Evolutionary conservation across 2,329 filamentous ascomycete species (phyloP).

Genomic region (Paraphoma chrysanthemicola): DNA sequence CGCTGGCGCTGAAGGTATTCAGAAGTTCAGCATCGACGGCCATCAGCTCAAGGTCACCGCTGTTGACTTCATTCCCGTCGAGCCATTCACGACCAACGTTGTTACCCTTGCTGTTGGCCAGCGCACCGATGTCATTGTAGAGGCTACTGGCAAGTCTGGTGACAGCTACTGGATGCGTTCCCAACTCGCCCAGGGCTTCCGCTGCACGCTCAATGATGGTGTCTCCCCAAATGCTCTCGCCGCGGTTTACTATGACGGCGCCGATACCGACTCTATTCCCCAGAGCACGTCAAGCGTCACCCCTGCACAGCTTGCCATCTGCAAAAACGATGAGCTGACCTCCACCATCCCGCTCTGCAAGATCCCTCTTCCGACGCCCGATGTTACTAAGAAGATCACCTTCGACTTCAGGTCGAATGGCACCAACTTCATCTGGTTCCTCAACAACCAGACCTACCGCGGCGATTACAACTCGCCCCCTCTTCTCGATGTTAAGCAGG

Average conservation of each 20-base stretch:
- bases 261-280: constrained; percentile 60
- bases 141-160: constrained; percentile 33
- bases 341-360: constrained; percentile 27
- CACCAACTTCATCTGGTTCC: constrained; percentile 32
- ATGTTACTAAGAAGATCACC: constrained; percentile 22
- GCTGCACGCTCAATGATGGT: constrained; percentile 20
- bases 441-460: constrained; percentile 33
- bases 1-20: constrained; percentile 44
- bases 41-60: constrained; percentile 52
- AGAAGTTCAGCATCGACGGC: constrained; percentile 52
- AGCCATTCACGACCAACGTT: constrained; percentile 48
- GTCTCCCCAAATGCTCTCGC: constrained; percentile 50
- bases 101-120: constrained; percentile 51
- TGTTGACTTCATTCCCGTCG: constrained; percentile 50
- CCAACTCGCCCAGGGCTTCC: constrained; percentile 23
- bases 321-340: constrained; percentile 22
- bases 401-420: constrained; percentile 33
- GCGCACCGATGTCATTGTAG: constrained; percentile 45
- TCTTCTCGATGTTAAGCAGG: constrained; percentile 23
- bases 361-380: constrained; percentile 26
- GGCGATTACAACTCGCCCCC: constrained; percentile 33
- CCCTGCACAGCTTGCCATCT: constrained; percentile 20
- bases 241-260: constrained; percentile 69
- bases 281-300: constrained; percentile 45
- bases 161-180: constrained; percentile 49